Evolutionary conservation across 345 rosid species (phyloP), one percentile per base, ranked within the genome.

Genomic region (Psidium friedrichsthalianum): DNA sequence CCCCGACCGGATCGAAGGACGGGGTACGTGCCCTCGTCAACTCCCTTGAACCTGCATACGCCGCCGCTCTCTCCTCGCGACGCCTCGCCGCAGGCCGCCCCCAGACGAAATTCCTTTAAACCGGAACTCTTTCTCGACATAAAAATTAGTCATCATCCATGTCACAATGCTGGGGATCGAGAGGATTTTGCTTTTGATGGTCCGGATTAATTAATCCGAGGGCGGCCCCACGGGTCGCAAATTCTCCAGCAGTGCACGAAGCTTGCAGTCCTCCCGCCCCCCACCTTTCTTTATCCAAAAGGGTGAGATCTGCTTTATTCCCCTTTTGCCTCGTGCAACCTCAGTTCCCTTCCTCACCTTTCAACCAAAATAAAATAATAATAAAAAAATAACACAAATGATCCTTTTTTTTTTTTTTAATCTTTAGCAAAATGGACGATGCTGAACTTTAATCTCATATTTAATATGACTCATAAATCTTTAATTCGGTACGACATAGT

Each of bases 11-110:
- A 69, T 10, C 47, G 7, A 36, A 6, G 1, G 13, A 9, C 12
- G 4, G 1, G n/a, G 47, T 4, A 69, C 24, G 2, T 6, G 0
- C 1, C 6, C n/a, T 18, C 9, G 3, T 36, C 78, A 9, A 69
- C 47, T 21, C 0, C 21, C 13, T 69, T 25, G 1, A 20, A 9
- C 13, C 4, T 20, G 22, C 11, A 6, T 0, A 16, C 44, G 0
- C 6, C 24, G 6, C 47, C 1, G 1, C 8, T 69, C 80, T 21
- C 24, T 9, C 80, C 4, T n/a, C 24, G 6, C 9, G 47, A 18
- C 13, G 47, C 32, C 78, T 8, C 78, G 6, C 12, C 47, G 10
- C 8, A 18, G 6, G 47, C 8, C 24, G 24, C 11, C 6, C 25
- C 47, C 13, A 24, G 47, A 4, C 24, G 6, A 69, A 69, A 32